Base-by-base conservation (phyloP, 2,329 filamentous ascomycete genomes). In the Pseudogymnoascus sp. region DNA sequence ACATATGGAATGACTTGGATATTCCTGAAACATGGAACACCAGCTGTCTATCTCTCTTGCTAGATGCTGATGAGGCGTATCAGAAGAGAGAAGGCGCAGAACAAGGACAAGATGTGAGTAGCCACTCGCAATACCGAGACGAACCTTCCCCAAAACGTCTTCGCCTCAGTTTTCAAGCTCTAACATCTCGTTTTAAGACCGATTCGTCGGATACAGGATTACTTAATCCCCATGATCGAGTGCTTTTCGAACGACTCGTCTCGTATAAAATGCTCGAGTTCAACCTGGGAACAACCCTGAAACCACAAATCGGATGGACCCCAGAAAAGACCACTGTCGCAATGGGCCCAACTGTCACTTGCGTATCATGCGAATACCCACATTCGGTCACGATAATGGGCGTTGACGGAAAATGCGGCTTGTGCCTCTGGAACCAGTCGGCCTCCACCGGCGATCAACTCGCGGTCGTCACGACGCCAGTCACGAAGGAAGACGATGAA, bases 251-350 rank as follows among this genome's bases (percentile, higher is more conserved):
- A 30, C 26, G 45, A 10, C 45, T 52, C 1, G 26, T 30, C 8
- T 52, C 45, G 1, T 52, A 52, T 10, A 52, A 52, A 18, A 52
- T 30, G 45, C 23, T 52, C 9, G 45, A 52, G 26, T 10, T 52
- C 45, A 52, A 52, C 45, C 3, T 52, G n/a, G 26, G 7, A 3
- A 52, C 45, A 18, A 52, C 45, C 23, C 26, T 52, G 5, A 12
- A 9, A 18, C n/a, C 45, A 12, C 45, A 52, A 30, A 52, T 52
- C n/a, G 45, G 45, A 52, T 52, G 45, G 45, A 30, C 45, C n/a
- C 45, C 23, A 1, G 19, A 7, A 18, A 52, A 52, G 45, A 30
- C 45, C 8, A 15, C n/a, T 9, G 3, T 52, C n/a, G 45, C 45
- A 12, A 30, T 30, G 2, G 45, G 45, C 4, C 45, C 45, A 52